Conservation (phyloP, 768 basidiomycete genomes). For the Leccinellum luteum region DNA sequence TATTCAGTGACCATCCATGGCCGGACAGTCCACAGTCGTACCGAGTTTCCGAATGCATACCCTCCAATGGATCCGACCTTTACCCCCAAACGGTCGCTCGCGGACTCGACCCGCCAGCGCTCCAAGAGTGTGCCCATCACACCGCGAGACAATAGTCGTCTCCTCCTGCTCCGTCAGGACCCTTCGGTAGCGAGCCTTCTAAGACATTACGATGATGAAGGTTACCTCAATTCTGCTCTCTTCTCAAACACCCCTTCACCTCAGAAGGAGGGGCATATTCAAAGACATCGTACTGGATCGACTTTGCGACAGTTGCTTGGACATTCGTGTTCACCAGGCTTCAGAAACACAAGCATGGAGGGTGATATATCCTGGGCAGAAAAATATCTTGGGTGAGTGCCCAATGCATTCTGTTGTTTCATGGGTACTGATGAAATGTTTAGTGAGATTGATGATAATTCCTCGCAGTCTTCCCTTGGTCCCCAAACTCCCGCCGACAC, state of each 20-base stretch:
- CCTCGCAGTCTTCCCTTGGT: slow-evolving; percentile 48
- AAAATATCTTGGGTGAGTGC: slow-evolving; percentile 59
- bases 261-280: slow-evolving; percentile 42
- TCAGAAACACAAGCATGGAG: slow-evolving; percentile 43
- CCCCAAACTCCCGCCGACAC: slow-evolving; percentile 49
- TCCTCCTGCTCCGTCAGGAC: slow-evolving; percentile 63
- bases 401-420: neutral
- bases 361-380: slow-evolving; percentile 88
- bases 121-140: slow-evolving; percentile 37
- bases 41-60: slow-evolving; percentile 66
- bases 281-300: slow-evolving; percentile 62
- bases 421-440: slow-evolving; percentile 8
- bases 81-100: slow-evolving; percentile 28
- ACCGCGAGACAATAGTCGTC: slow-evolving; percentile 49
- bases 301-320: slow-evolving; percentile 75
- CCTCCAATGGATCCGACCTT: slow-evolving; percentile 34
- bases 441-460: slow-evolving; percentile 46
- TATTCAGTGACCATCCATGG: slow-evolving; percentile 73
- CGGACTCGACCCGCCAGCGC: slow-evolving; percentile 29
- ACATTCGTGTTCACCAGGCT: slow-evolving; percentile 36
- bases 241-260: slow-evolving; percentile 60
- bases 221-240: slow-evolving; percentile 54
- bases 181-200: slow-evolving; percentile 77
- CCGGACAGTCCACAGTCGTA: slow-evolving; percentile 57
- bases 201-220: slow-evolving; percentile 71